Conservation (phyloP, 2,329 filamentous ascomycete species). For the Capronia coronata region DNA sequence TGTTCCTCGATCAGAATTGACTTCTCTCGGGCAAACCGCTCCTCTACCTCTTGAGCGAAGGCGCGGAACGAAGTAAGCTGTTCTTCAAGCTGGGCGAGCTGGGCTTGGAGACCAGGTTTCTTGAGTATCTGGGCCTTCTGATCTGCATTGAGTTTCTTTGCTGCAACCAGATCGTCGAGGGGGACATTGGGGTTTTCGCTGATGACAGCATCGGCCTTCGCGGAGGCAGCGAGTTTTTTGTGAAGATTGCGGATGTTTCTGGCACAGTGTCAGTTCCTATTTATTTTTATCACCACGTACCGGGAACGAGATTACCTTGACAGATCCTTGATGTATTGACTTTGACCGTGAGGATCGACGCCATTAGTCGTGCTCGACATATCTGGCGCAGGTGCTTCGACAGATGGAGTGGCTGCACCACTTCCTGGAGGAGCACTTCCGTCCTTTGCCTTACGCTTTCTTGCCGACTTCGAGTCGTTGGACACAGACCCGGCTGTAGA, state of each 20-base stretch:
- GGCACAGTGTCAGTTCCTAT: conserved; percentile 11
- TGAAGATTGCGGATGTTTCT: conserved; percentile 86
- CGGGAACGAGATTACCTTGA: conserved; percentile 62
- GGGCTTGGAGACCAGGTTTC: conserved; percentile 55
- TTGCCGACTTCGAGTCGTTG: conserved; percentile 57
- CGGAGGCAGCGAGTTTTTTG: conserved; percentile 74
- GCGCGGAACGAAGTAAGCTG: conserved; percentile 56
- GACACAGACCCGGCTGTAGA: conserved; percentile 19
- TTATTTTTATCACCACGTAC: conserved; percentile 11
- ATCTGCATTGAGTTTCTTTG: conserved; percentile 59
- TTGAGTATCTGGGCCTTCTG: conserved; percentile 58
- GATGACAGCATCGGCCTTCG: conserved; percentile 56
- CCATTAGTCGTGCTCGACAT: conserved; percentile 47
- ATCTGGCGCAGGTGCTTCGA: conserved; percentile 32
- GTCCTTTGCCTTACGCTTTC: conserved; percentile 53
- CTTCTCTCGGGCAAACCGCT: conserved; percentile 51
- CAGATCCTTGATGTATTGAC: conserved; percentile 75
- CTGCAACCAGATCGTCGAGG: conserved; percentile 56
- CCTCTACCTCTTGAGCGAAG: conserved; percentile 54
- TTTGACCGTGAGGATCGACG: conserved; percentile 60
- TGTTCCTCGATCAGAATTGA: conserved; percentile 50
- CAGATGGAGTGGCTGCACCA: conserved; percentile 39
- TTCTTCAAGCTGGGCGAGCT: conserved; percentile 53
- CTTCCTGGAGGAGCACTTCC: conserved; percentile 50
- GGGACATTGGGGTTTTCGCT: conserved; percentile 54